Base-by-base conservation (phyloP, 2,329 filamentous ascomycete genomes). In the Tolypocladium cylindrosporum region DNA sequence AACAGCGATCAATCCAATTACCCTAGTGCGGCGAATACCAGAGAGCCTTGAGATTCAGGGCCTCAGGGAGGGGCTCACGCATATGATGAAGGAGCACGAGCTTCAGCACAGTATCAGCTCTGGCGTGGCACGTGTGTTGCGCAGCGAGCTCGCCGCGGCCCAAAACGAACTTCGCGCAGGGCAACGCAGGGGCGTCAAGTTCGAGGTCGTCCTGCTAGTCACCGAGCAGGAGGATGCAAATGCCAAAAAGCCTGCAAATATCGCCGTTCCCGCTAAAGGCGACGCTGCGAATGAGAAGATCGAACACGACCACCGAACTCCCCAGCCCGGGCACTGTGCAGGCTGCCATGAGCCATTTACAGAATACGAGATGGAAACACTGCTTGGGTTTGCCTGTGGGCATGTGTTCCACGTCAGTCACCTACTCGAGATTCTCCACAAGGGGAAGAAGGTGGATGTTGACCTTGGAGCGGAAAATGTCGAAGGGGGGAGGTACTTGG, bases 41-140 rank as follows among this genome's bases (percentile, higher is more conserved):
- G 91, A 95, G 67, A 92, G 94, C 0, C 79, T 99, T 0, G 91
- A 97, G 69, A 95, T 99, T 14, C 88, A 94, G 65, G 94, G 94
- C 0, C 78, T 99, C 8, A 81, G 91, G 59, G 90, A 96, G 61
- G 94, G 93, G 0, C 80, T 99, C 4, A 88, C 88, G 51, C 88
- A 92, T 58, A 91, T 99, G 77, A 89, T 99, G 69, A 88, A 93
- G 65, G 94, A 99, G 72, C 92, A 97, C 69, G 94, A 97, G 68
- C 89, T 99, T 51, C 94, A 97, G 74, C 86, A 90, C 69, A 94
- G 89, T 65, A 97, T 99, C 68, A 93, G 89, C 62, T 87, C 88
- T 50, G 94, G 94, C 1, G 94, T 95, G 4, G 92, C 94, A 0
- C 84, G 85, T 57, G 92, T 97, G 0, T 77, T 97, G 48, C 80